These are phyloP conservation scores for Dothistroma septosporum DNA, from an alignment of 2,329 filamentous ascomycete species.

Conservation along the genomic window DNA sequence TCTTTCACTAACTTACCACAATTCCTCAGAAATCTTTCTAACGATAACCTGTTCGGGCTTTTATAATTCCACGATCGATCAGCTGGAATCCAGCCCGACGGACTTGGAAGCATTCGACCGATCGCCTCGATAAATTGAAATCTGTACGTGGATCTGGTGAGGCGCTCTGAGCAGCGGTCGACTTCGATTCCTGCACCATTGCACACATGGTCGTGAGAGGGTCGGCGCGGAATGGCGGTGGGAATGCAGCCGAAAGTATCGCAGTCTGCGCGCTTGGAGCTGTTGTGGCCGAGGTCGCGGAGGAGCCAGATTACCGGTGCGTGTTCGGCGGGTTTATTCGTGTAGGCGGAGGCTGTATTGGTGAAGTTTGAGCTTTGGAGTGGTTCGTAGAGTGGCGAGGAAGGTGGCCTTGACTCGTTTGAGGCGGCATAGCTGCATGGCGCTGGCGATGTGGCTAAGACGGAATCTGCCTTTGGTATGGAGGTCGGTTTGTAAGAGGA, in stretches of 20 bases:
- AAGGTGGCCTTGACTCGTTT: neutral
- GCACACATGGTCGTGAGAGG: no score
- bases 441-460: neutral
- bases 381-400: neutral
- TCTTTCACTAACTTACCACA: no score
- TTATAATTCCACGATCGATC: no score
- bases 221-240: no score
- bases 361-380: neutral
- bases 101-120: no score
- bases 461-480: neutral
- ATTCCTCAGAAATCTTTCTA: no score
- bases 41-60: no score
- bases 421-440: neutral
- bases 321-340: neutral
- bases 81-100: no score
- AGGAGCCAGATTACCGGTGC: neutral
- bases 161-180: no score
- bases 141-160: no score
- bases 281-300: neutral
- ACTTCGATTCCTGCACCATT: no score
- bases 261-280: neutral
- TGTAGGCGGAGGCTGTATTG: neutral
- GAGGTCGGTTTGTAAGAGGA: neutral
- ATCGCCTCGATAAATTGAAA: no score
- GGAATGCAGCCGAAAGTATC: neutral